Evolutionary conservation across 2,329 filamentous ascomycete genomes (phyloP), one percentile per base, ranked within the genome.

Genomic region (Trichoderma atrobrunneum): DNA sequence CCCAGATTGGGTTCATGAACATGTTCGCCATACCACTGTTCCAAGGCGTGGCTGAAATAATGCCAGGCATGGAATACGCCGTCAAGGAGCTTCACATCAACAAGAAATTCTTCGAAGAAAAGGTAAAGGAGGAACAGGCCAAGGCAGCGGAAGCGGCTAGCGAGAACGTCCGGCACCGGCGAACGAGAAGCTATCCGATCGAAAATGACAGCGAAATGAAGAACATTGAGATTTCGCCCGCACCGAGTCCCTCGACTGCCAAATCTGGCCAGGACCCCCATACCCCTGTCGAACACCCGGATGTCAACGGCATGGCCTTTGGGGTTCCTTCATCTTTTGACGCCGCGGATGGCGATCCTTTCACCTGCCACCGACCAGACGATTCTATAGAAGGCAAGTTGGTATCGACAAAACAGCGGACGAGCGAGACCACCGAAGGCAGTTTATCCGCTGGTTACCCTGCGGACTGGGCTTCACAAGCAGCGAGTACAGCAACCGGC

Each of bases 1-100:
- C 94, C 8, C 96, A 99, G 82, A 92, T 98, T 70, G 92, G 93
- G 28, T 99, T 99, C 82, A 98, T 98, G 93, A 96, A 94, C 75
- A 89, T 98, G 77, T 98, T 98, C 80, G 96, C 95, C 18, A 90
- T 95, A 63, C 96, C 96, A 1, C 87, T 99, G 0, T 99, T 99
- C 79, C 90, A 94, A 78, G 93, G 92, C 8, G 91, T 98, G 8
- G 90, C 93, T 34, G 93, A 97, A 76, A 88, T 98, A 43, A 87
- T 98, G 78, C 95, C 96, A 2, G 89, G 88, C 26, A 93, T 98
- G 90, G 85, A 87, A 65, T 98, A 97, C 81, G 93, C 92, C 14
- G 91, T 97, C 14, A 89, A 92, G 30, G 94, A 97, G 81, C 90
- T 98, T 28, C 86, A 92, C 65, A 84, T 84, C 72, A 98, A 98